These are phyloP conservation scores for Dioscorea alata DNA, from an alignment of 106 monocot genomes.

Conservation along the genomic window DNA sequence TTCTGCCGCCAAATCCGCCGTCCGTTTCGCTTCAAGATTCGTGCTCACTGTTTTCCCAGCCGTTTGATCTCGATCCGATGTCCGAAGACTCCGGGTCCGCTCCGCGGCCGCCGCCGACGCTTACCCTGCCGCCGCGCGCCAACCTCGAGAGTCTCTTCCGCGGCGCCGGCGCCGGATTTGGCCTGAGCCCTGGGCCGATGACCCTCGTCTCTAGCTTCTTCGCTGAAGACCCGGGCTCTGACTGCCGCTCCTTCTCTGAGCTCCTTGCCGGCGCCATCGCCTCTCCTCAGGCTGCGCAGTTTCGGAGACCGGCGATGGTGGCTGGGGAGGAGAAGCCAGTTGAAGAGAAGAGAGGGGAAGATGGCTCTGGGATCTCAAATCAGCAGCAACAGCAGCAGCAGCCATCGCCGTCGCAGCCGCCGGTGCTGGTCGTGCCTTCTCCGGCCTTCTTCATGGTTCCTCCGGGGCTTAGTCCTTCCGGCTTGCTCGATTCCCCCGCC, in stretches of 20 bases:
- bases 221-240: slow-evolving; percentile 24
- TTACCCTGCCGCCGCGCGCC: slow-evolving; percentile 26
- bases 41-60: background rate
- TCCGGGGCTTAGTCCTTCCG: slow-evolving; percentile 33
- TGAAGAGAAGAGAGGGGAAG: background rate
- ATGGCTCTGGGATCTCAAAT: no score
- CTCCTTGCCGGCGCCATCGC: slow-evolving; percentile 47
- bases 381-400: slow-evolving; percentile 9
- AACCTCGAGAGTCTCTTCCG: slow-evolving; percentile 28
- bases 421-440: slow-evolving; percentile 3
- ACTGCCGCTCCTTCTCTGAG: slow-evolving; percentile 48
- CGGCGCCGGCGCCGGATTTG: slow-evolving; percentile 9
- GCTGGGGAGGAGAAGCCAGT: background rate
- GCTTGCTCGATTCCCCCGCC: slow-evolving; percentile 36
- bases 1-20: background rate
- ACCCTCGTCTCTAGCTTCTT: slow-evolving; percentile 45
- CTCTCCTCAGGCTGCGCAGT: slow-evolving; percentile 24
- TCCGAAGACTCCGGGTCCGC: slow-evolving; percentile 2
- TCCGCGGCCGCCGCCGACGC: slow-evolving; percentile 10
- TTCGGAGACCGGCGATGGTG: background rate
- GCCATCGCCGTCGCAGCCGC: slow-evolving; percentile 1
- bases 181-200: slow-evolving; percentile 42
- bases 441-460: slow-evolving; percentile 32
- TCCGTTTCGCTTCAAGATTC: no score
- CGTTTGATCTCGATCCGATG: background rate